These are phyloP conservation scores for Pythium dissotocum DNA, from an alignment of 352 stramenopile species.

Conservation along the genomic window DNA sequence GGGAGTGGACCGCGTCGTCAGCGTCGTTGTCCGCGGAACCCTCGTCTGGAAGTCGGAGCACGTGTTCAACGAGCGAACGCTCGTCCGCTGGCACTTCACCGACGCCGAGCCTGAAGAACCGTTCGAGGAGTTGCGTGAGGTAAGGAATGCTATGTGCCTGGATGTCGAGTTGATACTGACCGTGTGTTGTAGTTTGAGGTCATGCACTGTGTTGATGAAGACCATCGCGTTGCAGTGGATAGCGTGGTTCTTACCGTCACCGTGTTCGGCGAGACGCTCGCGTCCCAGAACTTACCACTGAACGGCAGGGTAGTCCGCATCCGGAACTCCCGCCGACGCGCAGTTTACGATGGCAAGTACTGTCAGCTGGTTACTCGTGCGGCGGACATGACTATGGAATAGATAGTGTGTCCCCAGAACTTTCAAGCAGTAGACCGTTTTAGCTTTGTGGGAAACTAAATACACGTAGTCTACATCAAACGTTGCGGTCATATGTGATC, in stretches of 20 bases:
- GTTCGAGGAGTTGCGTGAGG: constrained; percentile 11
- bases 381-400: constrained; percentile 10
- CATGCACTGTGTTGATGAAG: constrained; percentile 14
- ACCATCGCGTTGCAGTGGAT: constrained; percentile 7
- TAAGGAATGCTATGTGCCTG: background rate
- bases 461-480: no score
- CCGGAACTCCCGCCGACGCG: constrained; percentile 11
- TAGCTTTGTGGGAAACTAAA: no score
- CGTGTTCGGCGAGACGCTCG: constrained; percentile 18
- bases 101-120: constrained; percentile 15
- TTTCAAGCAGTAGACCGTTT: no score
- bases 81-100: constrained; percentile 12
- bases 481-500: no score
- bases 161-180: constrained; percentile 1
- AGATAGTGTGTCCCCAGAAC: no score
- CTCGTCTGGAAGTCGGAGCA: constrained; percentile 24
- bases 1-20: no score
- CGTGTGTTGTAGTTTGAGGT: constrained; percentile 9
- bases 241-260: constrained; percentile 16
- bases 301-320: constrained; percentile 13
- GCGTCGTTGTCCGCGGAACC: constrained; percentile 12
- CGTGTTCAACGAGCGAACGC: constrained; percentile 1
- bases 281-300: background rate
- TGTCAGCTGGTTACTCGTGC: constrained; percentile 18
- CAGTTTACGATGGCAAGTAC: constrained; percentile 13